Evolutionary conservation across 2,329 filamentous ascomycete genomes (phyloP).

Genomic region (Xylariales sp.): DNA sequence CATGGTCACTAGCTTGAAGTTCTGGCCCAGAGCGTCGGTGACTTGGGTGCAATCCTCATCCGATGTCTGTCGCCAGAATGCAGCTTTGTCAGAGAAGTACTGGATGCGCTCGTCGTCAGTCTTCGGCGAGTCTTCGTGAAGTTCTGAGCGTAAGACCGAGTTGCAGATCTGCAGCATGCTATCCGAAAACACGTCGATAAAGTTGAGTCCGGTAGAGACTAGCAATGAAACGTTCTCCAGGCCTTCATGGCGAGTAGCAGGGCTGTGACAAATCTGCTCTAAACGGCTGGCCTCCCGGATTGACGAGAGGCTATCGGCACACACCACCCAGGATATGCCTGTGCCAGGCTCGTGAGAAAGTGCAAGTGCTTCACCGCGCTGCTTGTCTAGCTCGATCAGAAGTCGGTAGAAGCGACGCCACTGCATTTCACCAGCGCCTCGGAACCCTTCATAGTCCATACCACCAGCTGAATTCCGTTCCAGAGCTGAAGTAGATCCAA

Average conservation of each 20-base stretch:
- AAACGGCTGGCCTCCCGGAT: conserved; percentile 74
- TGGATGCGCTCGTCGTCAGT: conserved; percentile 72
- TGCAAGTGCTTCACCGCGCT: conserved; percentile 75
- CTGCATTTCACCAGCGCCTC: conserved; percentile 69
- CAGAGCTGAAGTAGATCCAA: conserved; percentile 65
- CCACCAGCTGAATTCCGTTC: conserved; percentile 52
- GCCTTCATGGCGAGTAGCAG: conserved; percentile 49
- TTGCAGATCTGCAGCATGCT: conserved; percentile 64
- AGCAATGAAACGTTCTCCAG: conserved; percentile 48
- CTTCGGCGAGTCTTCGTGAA: conserved; percentile 68
- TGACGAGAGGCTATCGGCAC: conserved; percentile 74
- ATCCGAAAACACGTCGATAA: conserved; percentile 66
- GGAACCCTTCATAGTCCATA: conserved; percentile 73
- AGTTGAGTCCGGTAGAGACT: conserved; percentile 63
- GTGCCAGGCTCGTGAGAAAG: conserved; percentile 67
- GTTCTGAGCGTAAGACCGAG: conserved; percentile 63
- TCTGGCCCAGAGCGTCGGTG: conserved; percentile 62
- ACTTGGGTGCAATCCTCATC: conserved; percentile 75
- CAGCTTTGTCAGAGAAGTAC: conserved; percentile 71
- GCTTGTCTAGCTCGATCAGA: conserved; percentile 78
- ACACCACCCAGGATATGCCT: conserved; percentile 77
- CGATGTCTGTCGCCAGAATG: conserved; percentile 72
- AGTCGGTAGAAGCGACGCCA: conserved; percentile 90
- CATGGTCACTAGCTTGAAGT: conserved; percentile 54
- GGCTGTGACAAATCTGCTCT: conserved; percentile 72